Evolutionary conservation across 106 monocot species (phyloP), one percentile per base, ranked within the genome.

Genomic region (Dendrobium huoshanense): DNA sequence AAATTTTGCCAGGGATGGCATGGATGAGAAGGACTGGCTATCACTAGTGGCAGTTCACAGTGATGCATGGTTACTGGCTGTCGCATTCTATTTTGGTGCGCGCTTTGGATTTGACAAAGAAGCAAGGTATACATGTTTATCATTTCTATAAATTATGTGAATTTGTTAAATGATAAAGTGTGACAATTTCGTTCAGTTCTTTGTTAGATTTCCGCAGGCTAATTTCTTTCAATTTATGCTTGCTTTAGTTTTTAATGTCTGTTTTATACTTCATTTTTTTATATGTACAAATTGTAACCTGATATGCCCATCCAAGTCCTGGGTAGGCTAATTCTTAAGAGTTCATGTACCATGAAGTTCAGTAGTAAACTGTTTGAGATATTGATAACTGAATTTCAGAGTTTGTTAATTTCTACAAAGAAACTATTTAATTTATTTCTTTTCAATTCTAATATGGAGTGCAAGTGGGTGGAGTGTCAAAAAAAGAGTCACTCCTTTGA

Each of bases 21-120:
- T 96, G 95, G 87, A 85, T 59, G 91, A 87, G 45, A 93, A 90
- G 64, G 95, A 96, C 73, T 96, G 95, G 95, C 48, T 96, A 48
- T 80, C 95, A 20, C 85, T 96, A 13, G 95, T 96, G 75, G 95
- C 95, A 47, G 95, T 96, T 67, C 95, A 96, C 74, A 96, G 95
- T 79, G 95, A 96, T 84, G 87, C 95, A 42, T 96, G 95, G 95
- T 81, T 96, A 64, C 76, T 96, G 65, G 82, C 93, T 79, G 93
- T 96, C 43, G 89, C 93, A 19, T 96, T 96, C 42, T 96, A 93
- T 84, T 96, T 93, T 87, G 95, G 93, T 2, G 88, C 95, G 49
- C 95, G 95, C 55, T 96, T 91, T 88, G 95, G 91, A 13, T 96
- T 96, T 82, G 93, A 93, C 65, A 96, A 91, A 56, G 93, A 96